Evolutionary conservation across 805 yeast species (phyloP).

Genomic region (Cyberlindnera subsufficiens): DNA sequence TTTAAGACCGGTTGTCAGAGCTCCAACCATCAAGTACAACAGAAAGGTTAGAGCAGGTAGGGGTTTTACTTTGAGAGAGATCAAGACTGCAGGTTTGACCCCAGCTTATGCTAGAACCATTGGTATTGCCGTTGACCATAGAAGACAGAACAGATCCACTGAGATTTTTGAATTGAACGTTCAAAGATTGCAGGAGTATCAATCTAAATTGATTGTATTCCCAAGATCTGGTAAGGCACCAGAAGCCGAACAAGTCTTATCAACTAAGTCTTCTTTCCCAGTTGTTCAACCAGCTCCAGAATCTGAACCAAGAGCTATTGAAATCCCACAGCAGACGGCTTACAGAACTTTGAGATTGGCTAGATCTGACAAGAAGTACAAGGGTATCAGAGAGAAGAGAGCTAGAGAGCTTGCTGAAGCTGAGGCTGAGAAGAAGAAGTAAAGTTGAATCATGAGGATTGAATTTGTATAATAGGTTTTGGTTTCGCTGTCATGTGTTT

Average conservation of each 20-base stretch:
- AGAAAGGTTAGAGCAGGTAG: slow-evolving; percentile 99
- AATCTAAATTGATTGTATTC: slow-evolving; percentile 91
- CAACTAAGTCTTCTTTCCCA: slow-evolving; percentile 84
- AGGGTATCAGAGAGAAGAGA: slow-evolving; percentile 97
- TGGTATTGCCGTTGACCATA: slow-evolving; percentile 99
- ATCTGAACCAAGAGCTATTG: slow-evolving; percentile 81
- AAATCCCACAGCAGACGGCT: slow-evolving; percentile 64
- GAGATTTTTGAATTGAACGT: slow-evolving; percentile 95
- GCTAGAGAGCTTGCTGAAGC: slow-evolving; percentile 97
- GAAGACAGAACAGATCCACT: slow-evolving; percentile 97
- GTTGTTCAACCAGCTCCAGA: slow-evolving; percentile 72
- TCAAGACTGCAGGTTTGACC: slow-evolving; percentile 94
- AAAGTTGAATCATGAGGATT: slow-evolving; percentile 25
- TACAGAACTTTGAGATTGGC: slow-evolving; percentile 94
- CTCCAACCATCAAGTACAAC: slow-evolving; percentile 98
- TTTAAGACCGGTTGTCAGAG: slow-evolving; percentile 96
- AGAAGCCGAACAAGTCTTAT: slow-evolving; percentile 72
- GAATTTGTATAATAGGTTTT: too few species aligned
- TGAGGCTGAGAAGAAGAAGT: slow-evolving; percentile 99
- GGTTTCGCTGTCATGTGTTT: too few species aligned
- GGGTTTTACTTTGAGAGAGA: slow-evolving; percentile 97
- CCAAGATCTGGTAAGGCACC: slow-evolving; percentile 85
- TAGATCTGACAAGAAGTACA: slow-evolving; percentile 88
- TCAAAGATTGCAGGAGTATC: slow-evolving; percentile 94
- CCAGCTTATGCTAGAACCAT: slow-evolving; percentile 95